Percentiles rank a stretch among this genome's conserved stretches.
Evolutionary conservation across 768 basidiomycete genomes (phyloP).

Genomic region (Mycena olivaceomarginata): DNA sequence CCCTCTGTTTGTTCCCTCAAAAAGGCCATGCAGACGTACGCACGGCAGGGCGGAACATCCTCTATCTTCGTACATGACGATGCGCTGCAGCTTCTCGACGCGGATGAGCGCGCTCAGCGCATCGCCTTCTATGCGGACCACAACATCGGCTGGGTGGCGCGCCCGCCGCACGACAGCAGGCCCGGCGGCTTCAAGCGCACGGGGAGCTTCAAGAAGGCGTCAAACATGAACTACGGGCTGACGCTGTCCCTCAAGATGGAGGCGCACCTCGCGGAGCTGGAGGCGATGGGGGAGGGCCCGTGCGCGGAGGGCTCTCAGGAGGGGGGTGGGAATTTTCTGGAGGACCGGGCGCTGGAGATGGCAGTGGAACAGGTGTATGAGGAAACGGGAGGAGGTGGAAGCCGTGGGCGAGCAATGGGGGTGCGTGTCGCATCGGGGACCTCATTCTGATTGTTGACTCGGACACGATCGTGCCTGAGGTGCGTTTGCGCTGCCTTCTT

Average conservation of each 20-base stretch:
- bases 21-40: constrained; percentile 94
- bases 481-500: constrained; percentile 44
- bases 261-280: constrained; percentile 68
- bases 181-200: constrained; percentile 86
- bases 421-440: constrained; percentile 85
- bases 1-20: constrained; percentile 88
- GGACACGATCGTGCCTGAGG: constrained; percentile 87
- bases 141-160: constrained; percentile 88
- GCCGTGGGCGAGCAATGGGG: constrained; percentile 87
- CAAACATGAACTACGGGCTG: constrained; percentile 91
- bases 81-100: constrained; percentile 81
- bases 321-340: constrained; percentile 59
- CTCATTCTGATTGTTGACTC: constrained; percentile 90
- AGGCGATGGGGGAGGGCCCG: constrained; percentile 58
- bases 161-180: constrained; percentile 79
- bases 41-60: constrained; percentile 91
- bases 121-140: constrained; percentile 85
- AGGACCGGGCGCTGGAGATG: constrained; percentile 83
- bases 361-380: constrained; percentile 85
- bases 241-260: constrained; percentile 80
- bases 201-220: constrained; percentile 94
- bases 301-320: constrained; percentile 59
- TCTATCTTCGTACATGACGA: constrained; percentile 90
- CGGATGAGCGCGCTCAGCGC: constrained; percentile 79
- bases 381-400: constrained; percentile 75